phyloP scores from a whole-genome alignment of 768 basidiomycete species.

The Pleurotus giganteus region DNA sequence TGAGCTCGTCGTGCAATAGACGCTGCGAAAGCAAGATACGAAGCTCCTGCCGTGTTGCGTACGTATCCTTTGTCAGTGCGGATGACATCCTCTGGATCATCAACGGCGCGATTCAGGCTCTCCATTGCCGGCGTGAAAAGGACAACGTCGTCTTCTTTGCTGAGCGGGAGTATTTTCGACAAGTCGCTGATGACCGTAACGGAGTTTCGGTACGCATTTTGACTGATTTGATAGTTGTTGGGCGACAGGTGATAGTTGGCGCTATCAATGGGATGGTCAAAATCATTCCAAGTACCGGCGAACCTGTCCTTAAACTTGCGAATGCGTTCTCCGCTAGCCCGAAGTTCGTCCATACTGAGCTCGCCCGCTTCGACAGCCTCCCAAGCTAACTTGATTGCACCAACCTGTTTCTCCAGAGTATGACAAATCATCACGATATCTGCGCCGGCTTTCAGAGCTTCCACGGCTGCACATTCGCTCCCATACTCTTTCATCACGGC shows the following conservation, averaged over 20 bases:
- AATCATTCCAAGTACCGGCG: constrained; percentile 43
- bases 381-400: constrained; percentile 52
- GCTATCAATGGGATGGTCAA: constrained; percentile 19
- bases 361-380: constrained; percentile 44
- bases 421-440: constrained; percentile 80
- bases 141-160: constrained; percentile 26
- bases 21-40: constrained; percentile 48
- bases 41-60: constrained; percentile 57
- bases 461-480: constrained; percentile 51
- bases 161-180: constrained; percentile 32
- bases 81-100: constrained; percentile 47
- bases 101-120: constrained; percentile 61
- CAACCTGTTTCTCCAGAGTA: constrained; percentile 48
- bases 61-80: constrained; percentile 39
- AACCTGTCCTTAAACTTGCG: constrained; percentile 48
- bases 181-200: constrained; percentile 46
- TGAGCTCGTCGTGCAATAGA: constrained; percentile 30
- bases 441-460: constrained; percentile 58
- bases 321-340: constrained; percentile 44
- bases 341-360: constrained; percentile 36
- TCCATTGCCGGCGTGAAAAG: constrained; percentile 58
- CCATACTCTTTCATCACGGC: constrained; percentile 56
- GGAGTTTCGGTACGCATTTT: constrained; percentile 43
- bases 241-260: constrained; percentile 33
- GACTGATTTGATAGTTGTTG: constrained; percentile 40